Evolutionary conservation across 441 rosid species (phyloP), one percentile per base, ranked within the genome.

Genomic region (Adansonia grandidieri): DNA sequence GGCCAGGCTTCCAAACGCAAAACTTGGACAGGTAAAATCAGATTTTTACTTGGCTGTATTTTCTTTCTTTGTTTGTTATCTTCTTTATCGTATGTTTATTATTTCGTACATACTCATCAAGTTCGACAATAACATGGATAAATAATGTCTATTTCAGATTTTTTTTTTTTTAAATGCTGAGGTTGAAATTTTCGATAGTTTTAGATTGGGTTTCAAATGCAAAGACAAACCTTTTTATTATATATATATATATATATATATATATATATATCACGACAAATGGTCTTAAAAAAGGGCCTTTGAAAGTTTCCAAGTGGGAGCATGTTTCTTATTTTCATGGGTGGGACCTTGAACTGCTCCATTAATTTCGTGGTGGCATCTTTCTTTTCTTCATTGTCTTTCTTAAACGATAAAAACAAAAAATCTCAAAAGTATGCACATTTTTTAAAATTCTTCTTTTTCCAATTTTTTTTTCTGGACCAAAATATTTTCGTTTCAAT

Each of bases 1-100:
- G 40, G 85, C 86, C 65, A 91, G 84, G 81, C 85, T 91, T 15
- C 91, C 91, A 2, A 79, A 86, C 10, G 93, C 92, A 50, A 85
- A 71, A 70, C 88, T 91, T 45, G 95, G 95, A 47, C 95, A 91
- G 93, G 95, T 89, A 75, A 8, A 32, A 3, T 76, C 20, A 61
- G 20, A 24, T 24, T 2, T 13, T 22, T 58, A 1, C 0, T 0
- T 9, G 4, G 7, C 9, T 56, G 1, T 6, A n/a, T 13, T 61
- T 17, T 5, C 20, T 71, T 64, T 40, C 2, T 4, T 48, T 64
- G 6, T 20, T 20, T 19, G 0, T 58, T 24, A 24, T 24, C 28
- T 58, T 7, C 9, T 3, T 9, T 60, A 22, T 9, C 22, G 11
- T 24, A 9, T 60, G 65, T 6, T n/a, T 17, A n/a, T 57, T 57